Evolutionary conservation across 805 yeast genomes (phyloP).

Genomic region (Peterozyma xylosa): DNA sequence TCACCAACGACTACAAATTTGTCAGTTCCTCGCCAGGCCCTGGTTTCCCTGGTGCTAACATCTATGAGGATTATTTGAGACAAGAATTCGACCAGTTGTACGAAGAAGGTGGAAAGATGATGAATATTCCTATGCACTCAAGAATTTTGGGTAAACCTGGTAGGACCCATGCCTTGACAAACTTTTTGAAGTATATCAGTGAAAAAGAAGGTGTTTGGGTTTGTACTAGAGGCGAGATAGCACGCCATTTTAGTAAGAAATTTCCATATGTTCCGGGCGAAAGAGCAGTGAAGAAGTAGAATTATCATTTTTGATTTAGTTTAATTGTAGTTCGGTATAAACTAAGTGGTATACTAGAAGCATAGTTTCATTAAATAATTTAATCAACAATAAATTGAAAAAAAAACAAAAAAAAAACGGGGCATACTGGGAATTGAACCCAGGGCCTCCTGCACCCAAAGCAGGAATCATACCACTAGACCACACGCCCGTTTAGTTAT

Average conservation of each 20-base stretch:
- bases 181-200: constrained; percentile 26
- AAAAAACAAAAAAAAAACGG: constrained; percentile 13
- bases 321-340: too few relatives aligned
- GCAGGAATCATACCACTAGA: constrained; percentile 54
- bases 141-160: constrained; percentile 30
- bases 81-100: constrained; percentile 28
- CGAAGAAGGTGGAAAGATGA: constrained; percentile 27
- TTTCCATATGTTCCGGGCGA: too few relatives aligned
- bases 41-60: constrained; percentile 18
- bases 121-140: constrained; percentile 28
- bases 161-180: constrained; percentile 23
- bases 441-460: constrained; percentile 52
- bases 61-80: constrained; percentile 22
- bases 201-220: constrained; percentile 28
- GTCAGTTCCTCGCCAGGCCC: constrained; percentile 11
- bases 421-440: constrained; percentile 43
- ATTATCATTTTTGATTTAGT: too few relatives aligned
- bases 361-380: too few relatives aligned
- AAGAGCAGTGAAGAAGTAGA: too few relatives aligned
- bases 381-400: too few relatives aligned
- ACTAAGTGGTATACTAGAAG: too few relatives aligned
- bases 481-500: constrained; percentile 19
- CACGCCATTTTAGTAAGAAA: constrained; percentile 7
- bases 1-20: constrained; percentile 17
- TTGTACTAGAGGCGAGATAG: constrained; percentile 27